Conservation (phyloP, 345 rosid species). For the Sonneratia caseolaris region DNA sequence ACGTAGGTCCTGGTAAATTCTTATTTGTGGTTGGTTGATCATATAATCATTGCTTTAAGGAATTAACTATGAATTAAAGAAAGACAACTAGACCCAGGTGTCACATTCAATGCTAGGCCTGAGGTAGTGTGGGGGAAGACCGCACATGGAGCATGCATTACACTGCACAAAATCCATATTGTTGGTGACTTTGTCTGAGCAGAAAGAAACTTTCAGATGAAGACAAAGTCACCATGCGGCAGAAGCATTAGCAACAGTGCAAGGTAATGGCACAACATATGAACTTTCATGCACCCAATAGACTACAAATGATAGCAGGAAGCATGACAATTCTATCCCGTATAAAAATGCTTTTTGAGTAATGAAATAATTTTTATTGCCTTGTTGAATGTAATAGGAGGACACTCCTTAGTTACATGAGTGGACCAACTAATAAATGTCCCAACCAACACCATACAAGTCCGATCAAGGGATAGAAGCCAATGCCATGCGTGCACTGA, state of each 20-base stretch:
- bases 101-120: not conserved
- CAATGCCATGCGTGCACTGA: not conserved
- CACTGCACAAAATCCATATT: not conserved
- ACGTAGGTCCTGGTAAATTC: not conserved
- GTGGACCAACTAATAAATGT: not conserved
- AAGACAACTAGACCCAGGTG: not conserved
- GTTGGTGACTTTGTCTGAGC: not conserved
- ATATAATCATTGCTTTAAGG: not conserved
- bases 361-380: not conserved
- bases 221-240: slow-evolving; percentile 1
- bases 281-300: not conserved
- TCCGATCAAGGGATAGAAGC: not conserved
- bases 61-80: not conserved
- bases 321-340: not conserved
- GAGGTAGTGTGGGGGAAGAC: not conserved
- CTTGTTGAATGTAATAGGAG: not conserved
- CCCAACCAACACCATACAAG: not conserved
- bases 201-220: not conserved
- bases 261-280: not conserved
- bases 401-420: not conserved
- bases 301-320: not conserved
- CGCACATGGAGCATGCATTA: not conserved
- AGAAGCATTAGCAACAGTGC: not conserved
- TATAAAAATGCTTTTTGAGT: not conserved
- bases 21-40: not conserved